phyloP scores from a whole-genome alignment of 176 grass and related monocot genomes.

The Eragrostis nindensis region DNA sequence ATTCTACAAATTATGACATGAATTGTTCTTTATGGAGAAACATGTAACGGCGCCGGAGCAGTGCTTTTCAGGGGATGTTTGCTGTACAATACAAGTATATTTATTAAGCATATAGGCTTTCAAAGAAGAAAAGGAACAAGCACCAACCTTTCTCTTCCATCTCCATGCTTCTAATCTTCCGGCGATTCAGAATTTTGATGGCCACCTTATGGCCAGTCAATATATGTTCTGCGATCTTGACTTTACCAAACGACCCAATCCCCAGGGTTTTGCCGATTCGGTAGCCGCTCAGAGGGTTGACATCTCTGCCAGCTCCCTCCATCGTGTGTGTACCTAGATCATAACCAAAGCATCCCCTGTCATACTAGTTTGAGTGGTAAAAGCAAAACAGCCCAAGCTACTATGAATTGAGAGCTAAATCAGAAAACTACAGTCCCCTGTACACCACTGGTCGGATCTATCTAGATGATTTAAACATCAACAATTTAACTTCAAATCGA shows the following conservation, averaged over 20 bases:
- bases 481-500: too few relatives aligned
- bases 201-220: constrained; percentile 81
- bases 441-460: constrained; percentile 11
- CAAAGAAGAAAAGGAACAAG: not conserved
- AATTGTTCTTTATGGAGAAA: not conserved
- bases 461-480: not conserved
- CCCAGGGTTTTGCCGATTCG: constrained; percentile 80
- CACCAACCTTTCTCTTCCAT: constrained; percentile 89
- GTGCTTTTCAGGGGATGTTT: not conserved
- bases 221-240: constrained; percentile 87
- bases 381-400: not conserved
- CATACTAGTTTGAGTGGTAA: not conserved
- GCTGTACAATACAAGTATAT: too few relatives aligned
- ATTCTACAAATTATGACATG: not conserved
- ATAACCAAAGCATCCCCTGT: too few relatives aligned
- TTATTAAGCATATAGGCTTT: not conserved
- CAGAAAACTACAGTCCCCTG: not conserved
- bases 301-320: constrained; percentile 64
- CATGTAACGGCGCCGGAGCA: not conserved
- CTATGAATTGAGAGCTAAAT: not conserved
- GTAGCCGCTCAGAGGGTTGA: constrained; percentile 62
- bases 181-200: constrained; percentile 87
- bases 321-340: constrained; percentile 51
- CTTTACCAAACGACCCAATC: constrained; percentile 84
- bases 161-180: constrained; percentile 79